Percentiles rank a stretch among this genome's conserved stretches.
phyloP scores from a whole-genome alignment of 169 alveolate species.

The Cryptosporidium bovis region DNA sequence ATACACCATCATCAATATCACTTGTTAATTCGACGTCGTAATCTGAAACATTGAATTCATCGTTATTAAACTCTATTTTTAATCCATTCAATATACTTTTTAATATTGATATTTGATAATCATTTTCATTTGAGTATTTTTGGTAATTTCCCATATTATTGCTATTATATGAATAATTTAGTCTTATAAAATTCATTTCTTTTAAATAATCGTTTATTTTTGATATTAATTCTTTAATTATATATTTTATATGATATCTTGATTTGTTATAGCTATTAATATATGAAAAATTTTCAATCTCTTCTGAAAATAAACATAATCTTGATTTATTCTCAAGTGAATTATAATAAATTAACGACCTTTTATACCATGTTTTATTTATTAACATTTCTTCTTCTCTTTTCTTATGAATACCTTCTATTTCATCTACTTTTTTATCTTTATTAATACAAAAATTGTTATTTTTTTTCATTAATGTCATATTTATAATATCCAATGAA shows the following conservation, averaged over 20 bases:
- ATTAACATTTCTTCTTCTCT: no score
- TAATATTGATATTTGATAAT: conserved; percentile 11
- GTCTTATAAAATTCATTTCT: conserved; percentile 13
- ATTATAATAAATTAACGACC: no score
- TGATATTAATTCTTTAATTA: conserved; percentile 12
- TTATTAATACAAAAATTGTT: neutral
- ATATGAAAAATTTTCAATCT: neutral
- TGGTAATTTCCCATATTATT: neutral
- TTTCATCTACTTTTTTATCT: no score
- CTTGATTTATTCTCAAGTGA: no score
- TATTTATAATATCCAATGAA: conserved; percentile 19
- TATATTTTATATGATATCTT: neutral
- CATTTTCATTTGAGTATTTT: neutral
- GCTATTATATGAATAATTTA: neutral
- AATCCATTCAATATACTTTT: conserved; percentile 20
- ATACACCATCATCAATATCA: conserved; percentile 14
- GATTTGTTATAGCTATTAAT: neutral
- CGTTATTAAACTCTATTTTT: neutral
- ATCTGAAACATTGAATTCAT: neutral
- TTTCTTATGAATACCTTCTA: no score
- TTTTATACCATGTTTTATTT: no score
- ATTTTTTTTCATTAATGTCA: neutral
- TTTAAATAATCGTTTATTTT: conserved; percentile 18
- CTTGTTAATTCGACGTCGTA: neutral
- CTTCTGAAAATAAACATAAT: neutral